Conservation (phyloP, 352 stramenopile genomes). For the Phytophthora boehmeriae region DNA sequence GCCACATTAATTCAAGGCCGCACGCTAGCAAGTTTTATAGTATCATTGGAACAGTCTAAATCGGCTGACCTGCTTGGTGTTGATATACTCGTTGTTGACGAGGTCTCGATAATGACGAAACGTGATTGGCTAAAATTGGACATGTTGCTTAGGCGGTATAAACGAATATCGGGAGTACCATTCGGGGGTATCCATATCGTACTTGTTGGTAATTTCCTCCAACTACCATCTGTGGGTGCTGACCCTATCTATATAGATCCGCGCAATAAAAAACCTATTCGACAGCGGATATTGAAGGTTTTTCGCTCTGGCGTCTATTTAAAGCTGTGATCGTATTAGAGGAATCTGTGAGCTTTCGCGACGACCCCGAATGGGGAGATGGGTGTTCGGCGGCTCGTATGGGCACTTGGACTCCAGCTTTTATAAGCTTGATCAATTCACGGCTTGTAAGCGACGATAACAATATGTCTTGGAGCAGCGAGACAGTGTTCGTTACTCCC, state of each 20-base stretch:
- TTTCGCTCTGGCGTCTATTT: slow-evolving; percentile 4
- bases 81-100: slow-evolving; percentile 14
- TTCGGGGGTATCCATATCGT: slow-evolving; percentile 13
- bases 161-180: background rate
- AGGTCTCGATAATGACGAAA: slow-evolving; percentile 14
- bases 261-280: background rate
- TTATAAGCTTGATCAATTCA: slow-evolving; percentile 11
- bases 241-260: slow-evolving; percentile 10
- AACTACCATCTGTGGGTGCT: slow-evolving; percentile 4
- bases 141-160: slow-evolving; percentile 4
- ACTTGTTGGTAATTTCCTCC: slow-evolving; percentile 8
- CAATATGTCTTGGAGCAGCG: background rate
- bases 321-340: background rate
- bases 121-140: slow-evolving; percentile 6
- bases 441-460: background rate
- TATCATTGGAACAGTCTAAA: slow-evolving; percentile 7
- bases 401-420: slow-evolving; percentile 1
- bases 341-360: slow-evolving; percentile 4
- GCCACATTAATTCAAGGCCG: slow-evolving; percentile 4
- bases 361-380: slow-evolving; percentile 2
- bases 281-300: slow-evolving; percentile 7
- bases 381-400: slow-evolving; percentile 1
- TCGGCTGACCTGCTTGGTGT: background rate
- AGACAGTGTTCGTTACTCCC: slow-evolving; percentile 6
- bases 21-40: slow-evolving; percentile 12